phyloP scores from a whole-genome alignment of 352 stramenopile genomes.

The Globisporangium radiosum region DNA sequence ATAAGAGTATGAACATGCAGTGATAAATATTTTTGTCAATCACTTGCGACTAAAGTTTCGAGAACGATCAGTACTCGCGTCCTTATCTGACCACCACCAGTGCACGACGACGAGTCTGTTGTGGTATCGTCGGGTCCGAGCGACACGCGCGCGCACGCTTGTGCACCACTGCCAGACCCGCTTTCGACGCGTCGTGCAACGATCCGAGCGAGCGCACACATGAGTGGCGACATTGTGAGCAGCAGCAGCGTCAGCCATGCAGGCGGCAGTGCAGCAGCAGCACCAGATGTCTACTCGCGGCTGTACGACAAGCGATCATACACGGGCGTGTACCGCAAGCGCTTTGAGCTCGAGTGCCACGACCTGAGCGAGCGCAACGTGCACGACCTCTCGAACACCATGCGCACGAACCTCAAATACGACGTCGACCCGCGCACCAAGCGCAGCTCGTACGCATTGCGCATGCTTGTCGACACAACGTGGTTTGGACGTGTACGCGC shows the following conservation, averaged over 20 bases:
- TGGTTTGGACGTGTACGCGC: too few species aligned
- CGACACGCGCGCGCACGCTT: too few species aligned
- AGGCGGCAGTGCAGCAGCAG: not conserved
- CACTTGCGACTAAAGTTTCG: too few species aligned
- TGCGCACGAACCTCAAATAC: slow-evolving; percentile 51
- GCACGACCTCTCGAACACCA: slow-evolving; percentile 46
- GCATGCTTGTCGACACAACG: too few species aligned
- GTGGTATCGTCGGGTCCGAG: too few species aligned
- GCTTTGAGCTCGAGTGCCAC: slow-evolving; percentile 44
- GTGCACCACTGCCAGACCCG: too few species aligned
- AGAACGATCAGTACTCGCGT: too few species aligned
- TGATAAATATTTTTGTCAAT: too few species aligned
- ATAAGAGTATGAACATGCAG: too few species aligned
- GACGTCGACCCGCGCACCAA: slow-evolving; percentile 38
- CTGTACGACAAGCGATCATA: slow-evolving; percentile 56
- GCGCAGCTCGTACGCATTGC: slow-evolving; percentile 26
- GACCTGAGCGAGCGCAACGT: slow-evolving; percentile 44
- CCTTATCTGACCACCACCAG: too few species aligned
- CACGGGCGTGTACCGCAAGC: slow-evolving; percentile 61
- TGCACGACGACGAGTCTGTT: too few species aligned
- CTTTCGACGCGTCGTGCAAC: not conserved
- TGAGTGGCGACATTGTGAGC: not conserved
- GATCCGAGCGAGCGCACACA: not conserved
- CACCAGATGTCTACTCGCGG: slow-evolving; percentile 39
- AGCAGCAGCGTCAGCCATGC: not conserved